phyloP scores from a whole-genome alignment of 441 rosid genomes.

The Omphalea diandra region DNA sequence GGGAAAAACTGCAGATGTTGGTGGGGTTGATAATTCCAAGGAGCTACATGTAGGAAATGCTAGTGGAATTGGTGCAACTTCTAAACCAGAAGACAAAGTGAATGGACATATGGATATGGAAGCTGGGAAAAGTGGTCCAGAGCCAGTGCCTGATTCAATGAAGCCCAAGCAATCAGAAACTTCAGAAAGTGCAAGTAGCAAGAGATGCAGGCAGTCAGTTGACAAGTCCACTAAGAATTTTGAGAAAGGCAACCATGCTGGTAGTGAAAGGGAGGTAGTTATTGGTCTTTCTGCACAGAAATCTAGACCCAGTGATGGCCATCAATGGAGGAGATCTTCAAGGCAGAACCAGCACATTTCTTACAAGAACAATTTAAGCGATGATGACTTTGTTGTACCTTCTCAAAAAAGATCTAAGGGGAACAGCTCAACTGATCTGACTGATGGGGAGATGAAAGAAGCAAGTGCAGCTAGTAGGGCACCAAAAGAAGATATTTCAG shows the following conservation, averaged over 20 bases:
- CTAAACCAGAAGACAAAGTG: slow-evolving; percentile 16
- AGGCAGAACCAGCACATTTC: slow-evolving; percentile 64
- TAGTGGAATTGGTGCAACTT: slow-evolving; percentile 23
- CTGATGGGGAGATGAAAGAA: slow-evolving; percentile 29
- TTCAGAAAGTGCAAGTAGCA: slow-evolving; percentile 35
- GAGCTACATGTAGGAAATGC: slow-evolving; percentile 34
- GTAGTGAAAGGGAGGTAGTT: slow-evolving; percentile 37
- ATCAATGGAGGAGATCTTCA: slow-evolving; percentile 59
- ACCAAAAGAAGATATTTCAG: slow-evolving; percentile 21
- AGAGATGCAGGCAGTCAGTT: slow-evolving; percentile 46
- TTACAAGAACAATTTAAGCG: slow-evolving; percentile 56
- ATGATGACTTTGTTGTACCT: slow-evolving; percentile 41
- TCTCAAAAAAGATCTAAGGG: slow-evolving; percentile 31
- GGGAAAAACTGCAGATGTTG: slow-evolving; percentile 37
- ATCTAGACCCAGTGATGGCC: slow-evolving; percentile 28
- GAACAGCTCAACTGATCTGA: slow-evolving; percentile 19
- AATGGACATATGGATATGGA: slow-evolving; percentile 23
- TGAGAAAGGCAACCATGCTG: slow-evolving; percentile 41
- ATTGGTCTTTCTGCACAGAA: slow-evolving; percentile 29
- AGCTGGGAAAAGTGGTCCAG: slow-evolving; percentile 32
- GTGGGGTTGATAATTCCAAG: slow-evolving; percentile 34
- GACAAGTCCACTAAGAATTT: slow-evolving; percentile 56
- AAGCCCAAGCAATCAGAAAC: slow-evolving; percentile 29
- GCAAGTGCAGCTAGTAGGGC: slow-evolving; percentile 24
- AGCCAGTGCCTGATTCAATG: slow-evolving; percentile 27